Conservation (phyloP, 345 rosid species). For the Gossypium ekmanianum region DNA sequence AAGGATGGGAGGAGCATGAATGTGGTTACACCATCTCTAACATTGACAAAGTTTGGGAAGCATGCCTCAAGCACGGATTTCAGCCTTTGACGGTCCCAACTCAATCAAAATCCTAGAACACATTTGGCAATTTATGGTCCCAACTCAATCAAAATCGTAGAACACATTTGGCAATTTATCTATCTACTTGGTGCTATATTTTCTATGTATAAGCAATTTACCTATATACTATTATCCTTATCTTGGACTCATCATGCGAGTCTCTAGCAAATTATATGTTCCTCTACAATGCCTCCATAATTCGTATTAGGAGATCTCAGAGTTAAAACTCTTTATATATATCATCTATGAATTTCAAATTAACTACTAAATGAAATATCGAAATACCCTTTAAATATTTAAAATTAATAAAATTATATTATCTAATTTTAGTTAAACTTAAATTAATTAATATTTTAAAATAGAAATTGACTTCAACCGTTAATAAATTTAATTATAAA, state of each 20-base stretch:
- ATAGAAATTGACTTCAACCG: too few relatives aligned
- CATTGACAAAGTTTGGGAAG: background rate
- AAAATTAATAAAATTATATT: too few relatives aligned
- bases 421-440: too few relatives aligned
- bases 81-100: background rate
- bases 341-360: too few relatives aligned
- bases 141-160: background rate
- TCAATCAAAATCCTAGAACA: background rate
- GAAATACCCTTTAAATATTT: too few relatives aligned
- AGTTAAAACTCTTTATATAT: too few relatives aligned
- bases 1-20: slow-evolving; percentile 1
- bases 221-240: too few relatives aligned
- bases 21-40: background rate
- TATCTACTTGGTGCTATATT: background rate
- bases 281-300: too few relatives aligned
- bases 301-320: too few relatives aligned
- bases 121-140: background rate
- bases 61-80: background rate
- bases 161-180: background rate
- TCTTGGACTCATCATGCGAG: background rate
- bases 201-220: background rate
- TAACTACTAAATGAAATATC: too few relatives aligned
- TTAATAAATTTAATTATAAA: too few relatives aligned
- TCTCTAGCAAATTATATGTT: background rate
- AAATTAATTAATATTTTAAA: too few relatives aligned